A percentile compares a stretch with the other conserved stretches of the same genome.
phyloP scores from a whole-genome alignment of 768 basidiomycete genomes.

The Crepidotus variabilis region DNA sequence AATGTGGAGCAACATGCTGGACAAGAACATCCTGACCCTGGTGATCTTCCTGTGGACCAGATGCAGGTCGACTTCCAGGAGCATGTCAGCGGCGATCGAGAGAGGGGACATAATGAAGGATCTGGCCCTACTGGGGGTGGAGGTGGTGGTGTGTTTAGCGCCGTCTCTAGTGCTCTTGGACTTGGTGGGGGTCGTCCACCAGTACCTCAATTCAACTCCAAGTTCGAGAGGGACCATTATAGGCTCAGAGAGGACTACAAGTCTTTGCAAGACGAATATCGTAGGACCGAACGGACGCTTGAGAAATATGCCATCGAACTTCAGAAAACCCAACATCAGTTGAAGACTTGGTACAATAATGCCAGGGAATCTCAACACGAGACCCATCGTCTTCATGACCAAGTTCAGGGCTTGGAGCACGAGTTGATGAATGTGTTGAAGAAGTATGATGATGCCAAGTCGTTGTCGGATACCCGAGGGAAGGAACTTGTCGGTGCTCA shows the following conservation, averaged over 20 bases:
- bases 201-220: too few species aligned
- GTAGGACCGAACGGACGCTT: background rate
- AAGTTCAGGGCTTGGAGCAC: background rate
- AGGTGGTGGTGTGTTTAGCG: too few species aligned
- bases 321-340: background rate
- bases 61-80: too few species aligned
- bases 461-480: constrained; percentile 28
- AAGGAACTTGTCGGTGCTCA: constrained; percentile 45
- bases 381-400: background rate
- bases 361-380: background rate
- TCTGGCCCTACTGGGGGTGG: too few species aligned
- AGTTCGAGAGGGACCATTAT: too few species aligned
- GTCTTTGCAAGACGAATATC: background rate
- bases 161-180: too few species aligned
- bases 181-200: too few species aligned
- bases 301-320: background rate
- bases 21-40: too few species aligned
- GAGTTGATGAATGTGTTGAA: constrained; percentile 9
- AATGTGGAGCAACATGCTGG: too few species aligned
- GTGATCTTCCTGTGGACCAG: too few species aligned
- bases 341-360: background rate
- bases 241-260: background rate
- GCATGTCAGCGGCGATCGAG: too few species aligned
- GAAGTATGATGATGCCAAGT: constrained; percentile 12
- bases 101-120: too few species aligned